These are phyloP conservation scores for Triticum dicoccoides DNA, from an alignment of 176 grass and related monocot genomes.

Conservation along the genomic window DNA sequence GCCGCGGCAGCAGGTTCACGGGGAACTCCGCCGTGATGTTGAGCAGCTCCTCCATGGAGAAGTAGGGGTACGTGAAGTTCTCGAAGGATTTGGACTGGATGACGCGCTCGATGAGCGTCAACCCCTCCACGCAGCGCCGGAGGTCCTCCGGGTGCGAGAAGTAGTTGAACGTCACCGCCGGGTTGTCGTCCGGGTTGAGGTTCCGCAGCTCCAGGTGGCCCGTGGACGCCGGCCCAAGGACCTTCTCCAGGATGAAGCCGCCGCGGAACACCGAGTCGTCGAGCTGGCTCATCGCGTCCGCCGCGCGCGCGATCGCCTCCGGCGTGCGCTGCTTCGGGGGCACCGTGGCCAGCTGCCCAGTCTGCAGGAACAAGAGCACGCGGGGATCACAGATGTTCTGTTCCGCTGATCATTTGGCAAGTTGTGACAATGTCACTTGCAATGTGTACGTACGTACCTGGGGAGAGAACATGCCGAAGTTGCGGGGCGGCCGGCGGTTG, in stretches of 20 bases:
- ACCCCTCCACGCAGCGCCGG: conserved; percentile 50
- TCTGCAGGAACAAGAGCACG: conserved; percentile 30
- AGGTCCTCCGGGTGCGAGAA: conserved; percentile 78
- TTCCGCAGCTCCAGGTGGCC: conserved; percentile 67
- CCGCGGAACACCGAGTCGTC: conserved; percentile 52
- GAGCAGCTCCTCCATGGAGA: conserved; percentile 43
- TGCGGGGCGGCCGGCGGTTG: conserved; percentile 13
- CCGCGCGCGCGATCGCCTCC: conserved; percentile 58
- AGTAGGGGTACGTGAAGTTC: conserved; percentile 47
- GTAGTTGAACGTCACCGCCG: conserved; percentile 96
- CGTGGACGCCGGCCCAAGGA: conserved; percentile 64
- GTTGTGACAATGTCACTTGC: not conserved
- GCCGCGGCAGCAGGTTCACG: conserved; percentile 62
- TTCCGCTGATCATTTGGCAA: not conserved
- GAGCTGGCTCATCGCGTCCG: conserved; percentile 40
- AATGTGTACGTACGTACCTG: conserved; percentile 38
- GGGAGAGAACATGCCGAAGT: conserved; percentile 86
- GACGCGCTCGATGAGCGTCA: conserved; percentile 54
- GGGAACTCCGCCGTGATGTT: conserved; percentile 56
- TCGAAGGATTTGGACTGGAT: conserved; percentile 49
- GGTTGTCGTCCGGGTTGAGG: conserved; percentile 68
- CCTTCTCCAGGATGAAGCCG: conserved; percentile 86
- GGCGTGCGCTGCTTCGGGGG: conserved; percentile 75
- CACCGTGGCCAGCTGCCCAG: conserved; percentile 62
- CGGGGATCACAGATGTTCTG: too few species aligned